Conservation (phyloP, 2,329 filamentous ascomycete genomes). For the Periconia sp. region DNA sequence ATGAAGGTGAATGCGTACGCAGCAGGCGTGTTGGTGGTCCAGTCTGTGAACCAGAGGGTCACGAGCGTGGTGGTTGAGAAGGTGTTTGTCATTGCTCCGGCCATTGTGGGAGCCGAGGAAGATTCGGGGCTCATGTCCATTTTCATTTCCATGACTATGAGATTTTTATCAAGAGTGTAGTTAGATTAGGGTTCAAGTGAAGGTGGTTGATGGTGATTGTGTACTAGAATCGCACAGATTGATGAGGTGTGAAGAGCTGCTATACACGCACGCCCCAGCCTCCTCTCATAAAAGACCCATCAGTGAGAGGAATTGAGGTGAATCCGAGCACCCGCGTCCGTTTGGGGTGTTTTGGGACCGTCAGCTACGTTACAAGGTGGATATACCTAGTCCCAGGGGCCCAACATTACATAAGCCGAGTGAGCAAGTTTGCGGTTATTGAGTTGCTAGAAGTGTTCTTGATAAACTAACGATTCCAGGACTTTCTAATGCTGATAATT, state of each 20-base stretch:
- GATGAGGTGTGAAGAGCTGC: background rate
- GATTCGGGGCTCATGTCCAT: conserved; percentile 1
- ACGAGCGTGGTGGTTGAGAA: conserved; percentile 29
- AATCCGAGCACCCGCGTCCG: background rate
- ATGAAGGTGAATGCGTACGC: conserved; percentile 28
- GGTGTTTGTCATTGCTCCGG: conserved; percentile 26
- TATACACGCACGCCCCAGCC: background rate
- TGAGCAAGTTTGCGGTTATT: conserved; percentile 6
- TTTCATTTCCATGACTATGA: background rate
- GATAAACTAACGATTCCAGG: background rate
- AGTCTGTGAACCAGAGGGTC: conserved; percentile 31
- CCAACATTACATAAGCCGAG: background rate
- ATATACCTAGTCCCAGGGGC: background rate
- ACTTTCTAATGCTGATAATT: background rate
- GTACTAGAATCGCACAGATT: background rate
- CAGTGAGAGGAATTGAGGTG: background rate
- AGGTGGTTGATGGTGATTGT: background rate
- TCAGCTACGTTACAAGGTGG: background rate
- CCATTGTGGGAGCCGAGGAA: conserved; percentile 10
- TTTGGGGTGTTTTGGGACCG: background rate
- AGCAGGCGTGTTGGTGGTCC: conserved; percentile 27
- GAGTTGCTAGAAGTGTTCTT: background rate
- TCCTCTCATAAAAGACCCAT: background rate
- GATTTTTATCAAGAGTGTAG: background rate
- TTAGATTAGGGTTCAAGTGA: background rate